Evolutionary conservation across 2,329 filamentous ascomycete species (phyloP).

Genomic region (Neospermospora avenae): DNA sequence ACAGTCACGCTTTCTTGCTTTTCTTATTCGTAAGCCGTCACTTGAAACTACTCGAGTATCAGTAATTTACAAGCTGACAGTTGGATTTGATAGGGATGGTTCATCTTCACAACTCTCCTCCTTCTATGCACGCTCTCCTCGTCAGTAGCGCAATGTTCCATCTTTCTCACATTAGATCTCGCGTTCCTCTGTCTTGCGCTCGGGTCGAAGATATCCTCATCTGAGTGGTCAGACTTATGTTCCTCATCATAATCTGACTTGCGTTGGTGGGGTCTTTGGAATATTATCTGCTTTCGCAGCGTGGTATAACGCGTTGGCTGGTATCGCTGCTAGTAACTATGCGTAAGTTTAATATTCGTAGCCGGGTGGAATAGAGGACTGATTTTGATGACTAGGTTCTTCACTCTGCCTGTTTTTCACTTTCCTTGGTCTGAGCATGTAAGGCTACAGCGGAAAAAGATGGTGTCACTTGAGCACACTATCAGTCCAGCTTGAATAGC

Average conservation of each 20-base stretch:
- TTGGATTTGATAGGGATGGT: constrained; percentile 55
- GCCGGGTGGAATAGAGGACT: neutral
- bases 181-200: constrained; percentile 71
- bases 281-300: constrained; percentile 53
- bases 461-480: neutral
- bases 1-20: constrained; percentile 64
- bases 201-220: constrained; percentile 56
- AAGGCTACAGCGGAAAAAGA: neutral
- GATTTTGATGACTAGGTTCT: constrained; percentile 5
- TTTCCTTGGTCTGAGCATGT: constrained; percentile 20
- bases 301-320: constrained; percentile 57
- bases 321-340: constrained; percentile 44
- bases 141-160: constrained; percentile 71
- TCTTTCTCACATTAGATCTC: constrained; percentile 75
- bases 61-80: neutral
- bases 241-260: constrained; percentile 42
- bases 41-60: neutral
- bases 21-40: constrained; percentile 52
- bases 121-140: constrained; percentile 73
- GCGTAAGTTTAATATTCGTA: constrained; percentile 12
- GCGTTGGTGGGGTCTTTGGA: constrained; percentile 53
- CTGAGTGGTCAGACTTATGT: constrained; percentile 33
- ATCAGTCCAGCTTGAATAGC: neutral
- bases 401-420: constrained; percentile 17
- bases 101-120: constrained; percentile 77